Evolutionary conservation across 495 filamentous ascomycete genomes (phyloP), one percentile per base, ranked within the genome.

Genomic region (Aspergillus steynii): DNA sequence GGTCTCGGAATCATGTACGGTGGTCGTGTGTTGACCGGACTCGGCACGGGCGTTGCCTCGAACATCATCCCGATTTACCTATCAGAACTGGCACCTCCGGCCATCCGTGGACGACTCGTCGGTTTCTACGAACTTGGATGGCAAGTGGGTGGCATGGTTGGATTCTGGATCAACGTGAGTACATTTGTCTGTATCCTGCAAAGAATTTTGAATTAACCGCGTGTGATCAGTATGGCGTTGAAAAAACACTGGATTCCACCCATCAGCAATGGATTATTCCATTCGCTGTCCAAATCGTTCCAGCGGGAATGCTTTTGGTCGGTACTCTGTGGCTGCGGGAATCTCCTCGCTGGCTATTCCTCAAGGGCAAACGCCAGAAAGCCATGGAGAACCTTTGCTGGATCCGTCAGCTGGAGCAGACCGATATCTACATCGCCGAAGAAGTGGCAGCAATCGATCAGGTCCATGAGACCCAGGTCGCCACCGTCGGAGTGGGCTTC

Each of bases 11-110:
- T 88, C 45, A 84, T 89, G 63, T 82, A 87, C 84, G 82, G 76
- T 60, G 91, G 90, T 7, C 85, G 91, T 64, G 83, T 90, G 50
- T 77, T 93, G 47, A 81, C 84, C 59, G 91, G 91, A 54, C 62
- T 95, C 50, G 88, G 86, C 58, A 85, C 92, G 59, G 91, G 91
- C 61, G 89, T 92, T 55, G 85, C 85, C 12, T 91, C 89, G 3
- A 83, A 89, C 15, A 78, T 91, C 53, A 88, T 90, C 34, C 91
- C 91, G 5, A 86, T 93, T 27, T 94, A 94, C 66, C 86, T 90
- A 58, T 83, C 90, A 42, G 91, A 95, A 71, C 83, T 93, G 57
- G 83, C 90, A 5, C 90, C 88, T 20, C 89, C 90, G 61, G 87
- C 90, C 60, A 91, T 90, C 65, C 86, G 91, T 59, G 91, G 91